These are phyloP conservation scores for Cutaneotrichosporon daszewskae DNA, from an alignment of 1,284 basidiomycete species.

Conservation along the genomic window DNA sequence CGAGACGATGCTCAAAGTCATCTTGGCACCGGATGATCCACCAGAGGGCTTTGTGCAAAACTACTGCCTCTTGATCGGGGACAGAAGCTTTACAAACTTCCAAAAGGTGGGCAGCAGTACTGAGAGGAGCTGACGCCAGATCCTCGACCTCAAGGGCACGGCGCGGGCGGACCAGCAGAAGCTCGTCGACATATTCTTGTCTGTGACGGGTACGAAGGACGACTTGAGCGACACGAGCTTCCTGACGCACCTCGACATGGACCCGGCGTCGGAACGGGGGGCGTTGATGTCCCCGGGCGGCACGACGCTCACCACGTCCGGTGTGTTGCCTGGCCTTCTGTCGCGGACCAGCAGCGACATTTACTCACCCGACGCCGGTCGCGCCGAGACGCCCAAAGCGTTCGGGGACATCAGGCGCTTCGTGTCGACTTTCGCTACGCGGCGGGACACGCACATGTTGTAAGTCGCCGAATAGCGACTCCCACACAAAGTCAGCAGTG, in stretches of 20 bases:
- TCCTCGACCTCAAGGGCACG: slow-evolving; percentile 91
- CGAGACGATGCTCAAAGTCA: slow-evolving; percentile 87
- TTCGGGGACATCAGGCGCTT: slow-evolving; percentile 79
- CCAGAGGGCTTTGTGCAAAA: slow-evolving; percentile 88
- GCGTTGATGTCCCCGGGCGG: slow-evolving; percentile 15
- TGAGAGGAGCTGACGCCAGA: slow-evolving; percentile 51
- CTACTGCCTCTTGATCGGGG: slow-evolving; percentile 85
- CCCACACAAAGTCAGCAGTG: background rate
- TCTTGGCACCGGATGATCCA: slow-evolving; percentile 86
- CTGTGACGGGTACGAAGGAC: slow-evolving; percentile 78
- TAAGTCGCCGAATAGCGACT: background rate
- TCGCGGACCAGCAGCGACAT: slow-evolving; percentile 20
- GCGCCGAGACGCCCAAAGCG: slow-evolving; percentile 60
- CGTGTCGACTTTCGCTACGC: slow-evolving; percentile 68
- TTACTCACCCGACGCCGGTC: slow-evolving; percentile 46
- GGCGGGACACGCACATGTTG: slow-evolving; percentile 40
- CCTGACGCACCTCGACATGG: slow-evolving; percentile 89
- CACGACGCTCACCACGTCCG: slow-evolving; percentile 22
- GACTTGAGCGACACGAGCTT: slow-evolving; percentile 84
- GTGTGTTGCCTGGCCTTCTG: slow-evolving; percentile 15
- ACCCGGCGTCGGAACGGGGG: slow-evolving; percentile 45
- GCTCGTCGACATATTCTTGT: slow-evolving; percentile 83
- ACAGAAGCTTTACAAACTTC: slow-evolving; percentile 89
- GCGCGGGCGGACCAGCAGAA: slow-evolving; percentile 78
- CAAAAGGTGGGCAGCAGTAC: slow-evolving; percentile 67